Conservation (phyloP, 2,329 filamentous ascomycete genomes). For the Aspergillus flavus region DNA sequence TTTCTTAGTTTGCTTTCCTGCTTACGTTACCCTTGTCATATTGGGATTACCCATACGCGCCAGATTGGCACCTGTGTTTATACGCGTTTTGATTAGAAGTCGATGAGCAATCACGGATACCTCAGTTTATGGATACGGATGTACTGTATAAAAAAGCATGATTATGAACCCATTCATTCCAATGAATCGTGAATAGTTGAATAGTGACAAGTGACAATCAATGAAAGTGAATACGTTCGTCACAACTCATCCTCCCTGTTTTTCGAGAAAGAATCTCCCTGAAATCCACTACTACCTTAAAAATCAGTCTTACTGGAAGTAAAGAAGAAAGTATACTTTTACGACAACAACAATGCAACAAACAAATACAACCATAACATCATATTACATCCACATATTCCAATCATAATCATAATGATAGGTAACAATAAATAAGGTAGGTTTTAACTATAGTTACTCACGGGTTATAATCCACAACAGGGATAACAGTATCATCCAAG, state of each 20-base stretch:
- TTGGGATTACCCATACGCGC: background rate
- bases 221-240: background rate
- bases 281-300: background rate
- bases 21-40: background rate
- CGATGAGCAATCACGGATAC: constrained; percentile 1
- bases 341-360: background rate
- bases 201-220: background rate
- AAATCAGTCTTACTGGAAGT: background rate
- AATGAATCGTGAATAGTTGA: background rate
- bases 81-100: background rate
- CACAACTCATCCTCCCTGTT: background rate
- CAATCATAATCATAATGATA: background rate
- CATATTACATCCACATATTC: background rate
- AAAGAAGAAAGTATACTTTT: background rate
- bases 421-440: background rate
- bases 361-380: background rate
- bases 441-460: constrained; percentile 7
- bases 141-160: constrained; percentile 5
- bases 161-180: background rate
- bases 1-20: background rate
- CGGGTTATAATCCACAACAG: constrained; percentile 37
- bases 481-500: constrained; percentile 35
- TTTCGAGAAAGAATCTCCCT: background rate
- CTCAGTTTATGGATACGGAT: background rate
- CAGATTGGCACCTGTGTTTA: background rate